Base-by-base conservation (phyloP, 441 rosid genomes). In the Aquilaria agallochum region DNA sequence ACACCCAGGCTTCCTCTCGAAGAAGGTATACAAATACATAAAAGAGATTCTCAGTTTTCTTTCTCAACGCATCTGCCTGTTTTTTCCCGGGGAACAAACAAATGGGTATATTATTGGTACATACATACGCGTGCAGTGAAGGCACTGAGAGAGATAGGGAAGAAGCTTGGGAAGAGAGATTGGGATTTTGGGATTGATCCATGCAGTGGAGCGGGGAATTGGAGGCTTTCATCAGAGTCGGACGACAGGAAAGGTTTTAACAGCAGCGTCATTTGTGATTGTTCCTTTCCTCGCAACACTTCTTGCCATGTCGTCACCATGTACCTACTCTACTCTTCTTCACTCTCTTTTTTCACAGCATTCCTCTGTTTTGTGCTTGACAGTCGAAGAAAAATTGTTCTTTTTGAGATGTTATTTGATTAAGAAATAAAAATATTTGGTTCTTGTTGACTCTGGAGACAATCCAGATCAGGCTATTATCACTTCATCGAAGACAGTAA, bases 161-260 rank as follows among this genome's bases (percentile, higher is more conserved):
- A 64, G 76, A 83, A 74, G 60, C 14, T 90, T 66, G 94, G 86
- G 75, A 88, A 84, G 73, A 80, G 62, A 59, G 92, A 86, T 60
- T 93, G 96, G 96, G 71, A 82, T 57, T 86, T 86, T 59, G 63
- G 71, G 31, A 72, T 76, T 59, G 98, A 90, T 67, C 97, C 97
- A 15, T 93, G 97, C 64, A 82, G 87, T 66, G 84, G 90, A 31
- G 62, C 76, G 69, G 87, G 86, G 67, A 86, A 78, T 49, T 90
- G 90, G 93, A 57, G 20, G 20, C 20, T 20, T 20, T 20, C 20
- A 20, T 20, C 5, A 1, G 51, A 55, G 9, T 14, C 36, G 34
- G 85, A 75, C 46, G 65, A 57, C 55, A 50, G 50, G 56, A 68
- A 71, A 71, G 83, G 80, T 7, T 63, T 78, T 60, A 84, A 80